These are phyloP conservation scores for Neofusicoccum laricinum DNA, from an alignment of 2,329 filamentous ascomycete genomes.

Conservation along the genomic window DNA sequence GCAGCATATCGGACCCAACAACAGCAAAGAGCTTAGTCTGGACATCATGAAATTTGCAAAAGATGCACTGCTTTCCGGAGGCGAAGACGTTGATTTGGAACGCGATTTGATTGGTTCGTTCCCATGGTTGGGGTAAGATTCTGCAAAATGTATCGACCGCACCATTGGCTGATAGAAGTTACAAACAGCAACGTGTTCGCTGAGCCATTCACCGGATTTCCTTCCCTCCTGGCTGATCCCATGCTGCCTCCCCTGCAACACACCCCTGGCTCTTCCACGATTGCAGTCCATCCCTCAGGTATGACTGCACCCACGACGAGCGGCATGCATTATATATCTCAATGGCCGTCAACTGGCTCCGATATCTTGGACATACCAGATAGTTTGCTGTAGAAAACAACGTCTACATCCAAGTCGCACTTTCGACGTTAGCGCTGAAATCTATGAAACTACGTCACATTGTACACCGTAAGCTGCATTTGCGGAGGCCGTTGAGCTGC, in stretches of 20 bases:
- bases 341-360: background rate
- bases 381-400: background rate
- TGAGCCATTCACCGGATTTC: background rate
- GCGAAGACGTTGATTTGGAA: background rate
- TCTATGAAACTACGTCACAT: no score
- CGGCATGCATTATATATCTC: background rate
- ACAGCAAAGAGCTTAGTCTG: background rate
- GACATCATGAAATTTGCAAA: constrained; percentile 9
- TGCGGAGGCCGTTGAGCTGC: background rate
- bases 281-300: no score
- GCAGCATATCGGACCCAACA: background rate
- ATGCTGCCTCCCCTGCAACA: background rate
- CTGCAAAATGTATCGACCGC: no score
- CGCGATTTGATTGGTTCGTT: background rate
- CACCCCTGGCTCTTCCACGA: background rate
- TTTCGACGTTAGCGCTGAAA: background rate
- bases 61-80: background rate
- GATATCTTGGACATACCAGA: background rate
- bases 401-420: background rate
- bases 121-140: background rate
- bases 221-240: background rate
- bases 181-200: background rate
- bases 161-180: background rate
- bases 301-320: background rate
- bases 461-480: no score